phyloP scores from a whole-genome alignment of 805 yeast species.

The Candida adriatica region DNA sequence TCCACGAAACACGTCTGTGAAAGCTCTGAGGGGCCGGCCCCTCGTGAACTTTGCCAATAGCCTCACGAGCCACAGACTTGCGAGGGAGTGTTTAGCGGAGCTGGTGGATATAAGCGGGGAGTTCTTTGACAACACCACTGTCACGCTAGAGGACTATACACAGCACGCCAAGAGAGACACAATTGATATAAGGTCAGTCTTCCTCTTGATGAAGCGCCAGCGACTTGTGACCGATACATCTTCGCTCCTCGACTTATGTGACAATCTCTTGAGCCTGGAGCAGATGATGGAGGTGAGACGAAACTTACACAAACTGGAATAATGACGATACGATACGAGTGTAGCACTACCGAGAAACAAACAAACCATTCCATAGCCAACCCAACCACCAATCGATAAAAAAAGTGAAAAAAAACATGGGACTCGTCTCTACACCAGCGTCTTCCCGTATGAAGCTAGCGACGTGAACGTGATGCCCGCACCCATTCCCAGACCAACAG shows the following conservation, averaged over 20 bases:
- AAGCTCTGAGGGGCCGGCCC: no score
- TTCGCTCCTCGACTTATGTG: constrained; percentile 21
- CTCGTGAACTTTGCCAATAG: no score
- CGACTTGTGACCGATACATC: constrained; percentile 15
- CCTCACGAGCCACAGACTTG: no score
- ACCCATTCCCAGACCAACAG: constrained; percentile 12
- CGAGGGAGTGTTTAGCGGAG: no score
- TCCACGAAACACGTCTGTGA: no score
- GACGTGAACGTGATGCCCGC: constrained; percentile 14
- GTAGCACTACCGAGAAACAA: no score
- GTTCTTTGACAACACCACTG: constrained; percentile 24
- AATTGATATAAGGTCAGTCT: constrained; percentile 22
- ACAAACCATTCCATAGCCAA: no score
- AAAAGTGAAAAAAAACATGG: not conserved
- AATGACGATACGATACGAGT: no score
- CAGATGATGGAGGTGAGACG: constrained; percentile 6
- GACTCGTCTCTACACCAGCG: constrained; percentile 1
- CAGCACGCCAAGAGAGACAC: constrained; percentile 24
- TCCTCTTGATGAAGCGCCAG: constrained; percentile 26
- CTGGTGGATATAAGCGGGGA: no score
- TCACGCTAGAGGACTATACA: constrained; percentile 27
- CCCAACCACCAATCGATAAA: no score
- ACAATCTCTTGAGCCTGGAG: constrained; percentile 26
- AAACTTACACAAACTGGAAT: no score
- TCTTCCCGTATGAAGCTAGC: constrained; percentile 7